A percentile compares a stretch with the other conserved stretches of the same genome.
Evolutionary conservation across 148 eudicot genomes (phyloP).

Genomic region (Diospyros kaki): DNA sequence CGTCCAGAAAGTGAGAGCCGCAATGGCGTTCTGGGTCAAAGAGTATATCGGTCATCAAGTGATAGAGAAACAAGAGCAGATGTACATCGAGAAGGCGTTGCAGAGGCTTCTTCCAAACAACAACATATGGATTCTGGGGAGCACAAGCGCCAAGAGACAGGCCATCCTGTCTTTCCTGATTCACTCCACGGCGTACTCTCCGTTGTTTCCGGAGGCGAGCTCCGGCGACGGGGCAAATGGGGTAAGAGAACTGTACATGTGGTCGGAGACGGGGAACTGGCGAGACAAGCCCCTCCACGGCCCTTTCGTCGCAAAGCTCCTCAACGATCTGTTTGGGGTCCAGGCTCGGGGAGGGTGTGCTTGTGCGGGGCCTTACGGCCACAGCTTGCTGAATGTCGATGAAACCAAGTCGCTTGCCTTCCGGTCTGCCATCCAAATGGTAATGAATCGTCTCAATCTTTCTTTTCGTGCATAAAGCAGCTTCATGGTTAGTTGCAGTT

Average conservation of each 20-base stretch:
- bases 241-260: slow-evolving; percentile 8
- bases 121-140: slow-evolving; percentile 29
- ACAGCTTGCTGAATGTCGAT: slow-evolving; percentile 34
- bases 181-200: slow-evolving; percentile 18
- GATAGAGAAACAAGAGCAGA: slow-evolving; percentile 29
- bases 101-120: slow-evolving; percentile 25
- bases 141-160: slow-evolving; percentile 26
- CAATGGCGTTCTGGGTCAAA: slow-evolving; percentile 49
- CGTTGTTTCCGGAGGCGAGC: not conserved
- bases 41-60: slow-evolving; percentile 36
- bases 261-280: slow-evolving; percentile 11
- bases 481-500: not conserved
- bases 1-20: slow-evolving; percentile 35
- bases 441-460: not conserved
- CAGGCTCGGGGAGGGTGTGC: slow-evolving; percentile 63
- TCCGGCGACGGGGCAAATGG: not conserved
- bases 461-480: not conserved
- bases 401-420: slow-evolving; percentile 26
- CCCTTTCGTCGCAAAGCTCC: slow-evolving; percentile 36
- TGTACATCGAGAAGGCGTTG: slow-evolving; percentile 26
- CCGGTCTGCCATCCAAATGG: slow-evolving; percentile 31
- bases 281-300: slow-evolving; percentile 42
- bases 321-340: slow-evolving; percentile 51
- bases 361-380: slow-evolving; percentile 60
- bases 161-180: slow-evolving; percentile 43